Base-by-base conservation (phyloP, 768 basidiomycete genomes). In the Suillus ampliporus region DNA sequence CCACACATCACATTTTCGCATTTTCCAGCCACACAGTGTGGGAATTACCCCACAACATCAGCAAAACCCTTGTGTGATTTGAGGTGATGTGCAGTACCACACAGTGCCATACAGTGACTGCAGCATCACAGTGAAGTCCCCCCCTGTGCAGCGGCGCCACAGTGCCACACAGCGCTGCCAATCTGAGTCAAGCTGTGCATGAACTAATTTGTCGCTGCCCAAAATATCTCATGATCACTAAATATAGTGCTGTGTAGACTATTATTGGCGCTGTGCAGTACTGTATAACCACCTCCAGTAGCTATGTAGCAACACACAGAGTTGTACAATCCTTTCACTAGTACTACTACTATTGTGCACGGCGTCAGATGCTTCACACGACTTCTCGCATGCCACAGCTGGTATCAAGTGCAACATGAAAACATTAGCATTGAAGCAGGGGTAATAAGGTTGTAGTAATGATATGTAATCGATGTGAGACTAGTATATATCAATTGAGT, bases 341-440 rank as follows among this genome's bases (percentile, higher is more conserved):
- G 14, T 40, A 44, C n/a, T 44, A 23, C 31, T 31, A 31, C 31
- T 31, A 31, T 31, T 31, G 31, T 46, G 44, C 44, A 46, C 31
- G n/a, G n/a, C 14, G 13, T 46, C 44, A 46, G 0, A 46, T 46
- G 13, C 21, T 23, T 23, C 13, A 46, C n/a, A 46, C 21, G 1
- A 21, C 4, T 21, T 21, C 44, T 44, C 4, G 4, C 44, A 44
- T 44, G 44, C 44, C 44, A 44, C 44, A 44, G 21, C n/a, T 11
- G 4, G 44, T 44, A 13, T 44, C 44, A 44, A 44, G 44, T 21
- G 44, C 44, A 44, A 44, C 1, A 44, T 11, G 44, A 21, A 44
- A 44, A 44, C n/a, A 44, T 44, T 21, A 44, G n/a, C n/a, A 44
- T 44, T 44, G 44, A 44, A 44, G n/a, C 44, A 44, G 21, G 44